These are phyloP conservation scores for Guadua angustifolia DNA, from an alignment of 176 grass and related monocot species.

Conservation along the genomic window DNA sequence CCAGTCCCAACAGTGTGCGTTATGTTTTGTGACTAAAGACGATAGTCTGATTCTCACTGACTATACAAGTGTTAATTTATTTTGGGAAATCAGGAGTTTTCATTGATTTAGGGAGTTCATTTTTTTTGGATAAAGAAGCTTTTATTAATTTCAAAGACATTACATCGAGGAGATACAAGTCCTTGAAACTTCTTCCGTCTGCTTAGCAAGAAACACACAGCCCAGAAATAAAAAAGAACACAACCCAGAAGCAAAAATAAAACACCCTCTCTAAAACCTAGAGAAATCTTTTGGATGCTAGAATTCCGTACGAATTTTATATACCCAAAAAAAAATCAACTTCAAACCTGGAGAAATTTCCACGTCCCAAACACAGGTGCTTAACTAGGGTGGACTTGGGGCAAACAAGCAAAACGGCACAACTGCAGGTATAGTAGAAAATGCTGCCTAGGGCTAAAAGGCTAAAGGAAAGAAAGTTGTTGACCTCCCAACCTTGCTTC, in stretches of 20 bases:
- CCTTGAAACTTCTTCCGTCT: too few species aligned
- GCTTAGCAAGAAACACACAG: too few species aligned
- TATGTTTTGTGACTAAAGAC: too few species aligned
- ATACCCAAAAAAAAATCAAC: neutral
- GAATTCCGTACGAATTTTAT: neutral
- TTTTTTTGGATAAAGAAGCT: too few species aligned
- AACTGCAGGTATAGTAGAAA: neutral
- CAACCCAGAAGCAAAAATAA: too few species aligned
- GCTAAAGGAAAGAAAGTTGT: conserved; percentile 28
- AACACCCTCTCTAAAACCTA: too few species aligned
- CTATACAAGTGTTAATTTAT: neutral
- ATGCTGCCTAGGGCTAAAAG: neutral
- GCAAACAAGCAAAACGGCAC: neutral
- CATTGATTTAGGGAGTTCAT: neutral
- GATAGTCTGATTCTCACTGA: neutral
- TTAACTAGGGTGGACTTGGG: neutral
- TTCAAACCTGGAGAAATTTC: neutral
- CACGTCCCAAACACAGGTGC: neutral
- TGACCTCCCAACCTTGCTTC: conserved; percentile 49
- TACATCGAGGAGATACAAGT: too few species aligned
- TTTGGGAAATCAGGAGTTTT: neutral
- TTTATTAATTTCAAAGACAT: too few species aligned
- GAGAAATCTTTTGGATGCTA: neutral
- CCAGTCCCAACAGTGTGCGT: too few species aligned
- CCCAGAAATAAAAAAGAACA: too few species aligned